A percentile compares a stretch with the other conserved stretches of the same genome.
These are phyloP conservation scores for Dothiorella sarmentorum DNA, from an alignment of 2,329 filamentous ascomycete species.

Conservation along the genomic window DNA sequence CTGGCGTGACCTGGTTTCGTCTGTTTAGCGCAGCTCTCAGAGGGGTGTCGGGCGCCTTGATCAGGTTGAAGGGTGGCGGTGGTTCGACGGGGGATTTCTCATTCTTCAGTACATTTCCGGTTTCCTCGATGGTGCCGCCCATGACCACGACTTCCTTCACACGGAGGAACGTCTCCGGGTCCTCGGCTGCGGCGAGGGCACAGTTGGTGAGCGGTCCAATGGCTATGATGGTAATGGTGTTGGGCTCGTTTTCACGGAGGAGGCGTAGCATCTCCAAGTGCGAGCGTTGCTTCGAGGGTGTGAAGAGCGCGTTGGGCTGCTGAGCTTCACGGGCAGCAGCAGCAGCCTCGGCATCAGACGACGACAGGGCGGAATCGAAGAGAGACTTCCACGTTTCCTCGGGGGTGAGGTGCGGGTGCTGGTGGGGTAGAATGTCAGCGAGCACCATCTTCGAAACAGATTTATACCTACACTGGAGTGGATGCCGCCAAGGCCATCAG, in stretches of 20 bases:
- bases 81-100: conserved; percentile 21
- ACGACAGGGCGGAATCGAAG: conserved; percentile 37
- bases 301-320: conserved; percentile 57
- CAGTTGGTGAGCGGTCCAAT: conserved; percentile 93
- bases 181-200: conserved; percentile 80
- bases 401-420: conserved; percentile 49
- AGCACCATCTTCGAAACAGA: background rate
- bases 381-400: conserved; percentile 48
- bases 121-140: conserved; percentile 77
- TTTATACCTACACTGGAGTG: conserved; percentile 39
- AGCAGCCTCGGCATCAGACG: conserved; percentile 31
- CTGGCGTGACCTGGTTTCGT: conserved; percentile 60
- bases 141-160: conserved; percentile 92
- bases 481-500: conserved; percentile 49
- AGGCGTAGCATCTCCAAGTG: conserved; percentile 88
- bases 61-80: conserved; percentile 37
- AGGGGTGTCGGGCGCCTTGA: conserved; percentile 37
- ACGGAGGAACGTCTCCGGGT: conserved; percentile 82
- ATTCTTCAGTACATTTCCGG: conserved; percentile 62
- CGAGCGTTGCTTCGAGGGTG: conserved; percentile 67
- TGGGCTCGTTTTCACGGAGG: conserved; percentile 73
- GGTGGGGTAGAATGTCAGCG: background rate
- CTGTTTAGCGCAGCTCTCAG: conserved; percentile 30
- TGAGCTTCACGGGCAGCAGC: conserved; percentile 37
- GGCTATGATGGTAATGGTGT: conserved; percentile 85